Percentiles rank a stretch among this genome's conserved stretches.
Evolutionary conservation across 2,329 filamentous ascomycete species (phyloP).

Genomic region (Colletotrichum sp.): DNA sequence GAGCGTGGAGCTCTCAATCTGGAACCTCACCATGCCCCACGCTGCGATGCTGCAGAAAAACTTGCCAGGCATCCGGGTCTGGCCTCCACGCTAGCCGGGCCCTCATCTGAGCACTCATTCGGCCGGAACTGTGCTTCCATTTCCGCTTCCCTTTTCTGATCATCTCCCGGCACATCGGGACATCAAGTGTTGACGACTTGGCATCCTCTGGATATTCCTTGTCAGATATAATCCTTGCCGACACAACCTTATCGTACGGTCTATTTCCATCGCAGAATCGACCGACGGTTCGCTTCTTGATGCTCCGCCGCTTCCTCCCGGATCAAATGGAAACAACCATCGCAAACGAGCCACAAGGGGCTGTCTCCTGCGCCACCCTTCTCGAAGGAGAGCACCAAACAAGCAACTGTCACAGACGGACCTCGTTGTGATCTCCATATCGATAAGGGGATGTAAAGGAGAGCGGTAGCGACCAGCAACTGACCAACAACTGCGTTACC

Average conservation of each 20-base stretch:
- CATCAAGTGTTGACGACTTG: not conserved
- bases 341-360: not conserved
- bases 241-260: not conserved
- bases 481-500: not conserved
- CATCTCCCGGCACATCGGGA: not conserved
- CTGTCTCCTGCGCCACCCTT: not conserved
- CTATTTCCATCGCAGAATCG: not conserved
- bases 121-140: not conserved
- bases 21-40: not conserved
- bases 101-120: not conserved
- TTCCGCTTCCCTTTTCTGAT: not conserved
- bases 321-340: not conserved
- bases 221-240: not conserved
- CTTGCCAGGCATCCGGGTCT: not conserved
- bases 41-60: not conserved
- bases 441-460: not conserved
- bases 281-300: not conserved
- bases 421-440: not conserved
- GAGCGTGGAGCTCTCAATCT: not conserved
- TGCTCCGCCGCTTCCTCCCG: not conserved
- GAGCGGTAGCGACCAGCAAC: not conserved
- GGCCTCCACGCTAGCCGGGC: not conserved
- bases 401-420: not conserved
- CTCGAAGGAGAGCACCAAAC: not conserved
- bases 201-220: not conserved